Conservation (phyloP, 257 asterid genomes). For the Dorcoceras hygrometricum region DNA sequence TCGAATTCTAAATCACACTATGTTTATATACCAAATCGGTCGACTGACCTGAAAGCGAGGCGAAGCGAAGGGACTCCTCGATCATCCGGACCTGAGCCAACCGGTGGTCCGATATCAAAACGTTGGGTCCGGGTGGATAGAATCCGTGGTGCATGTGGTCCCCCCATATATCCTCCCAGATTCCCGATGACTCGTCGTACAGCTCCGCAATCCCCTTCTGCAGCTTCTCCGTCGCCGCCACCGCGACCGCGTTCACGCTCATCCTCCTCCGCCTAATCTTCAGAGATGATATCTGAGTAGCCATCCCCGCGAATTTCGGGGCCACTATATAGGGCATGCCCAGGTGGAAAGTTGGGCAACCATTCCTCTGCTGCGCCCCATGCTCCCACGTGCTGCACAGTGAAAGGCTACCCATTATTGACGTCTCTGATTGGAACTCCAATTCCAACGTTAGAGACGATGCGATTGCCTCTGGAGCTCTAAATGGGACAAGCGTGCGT, state of each 20-base stretch:
- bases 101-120: constrained; percentile 68
- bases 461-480: too few relatives aligned
- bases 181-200: constrained; percentile 81
- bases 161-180: constrained; percentile 97
- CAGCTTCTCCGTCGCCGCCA: constrained; percentile 37
- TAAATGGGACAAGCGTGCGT: too few relatives aligned
- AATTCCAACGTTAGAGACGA: too few relatives aligned
- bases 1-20: too few relatives aligned
- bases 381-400: too few relatives aligned
- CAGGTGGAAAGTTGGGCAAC: too few relatives aligned
- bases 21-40: neutral
- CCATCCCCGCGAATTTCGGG: too few relatives aligned
- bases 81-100: constrained; percentile 95
- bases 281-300: neutral
- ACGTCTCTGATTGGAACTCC: too few relatives aligned
- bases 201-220: constrained; percentile 89
- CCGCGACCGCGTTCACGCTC: constrained; percentile 20
- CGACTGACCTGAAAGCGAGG: constrained; percentile 58
- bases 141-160: constrained; percentile 99
- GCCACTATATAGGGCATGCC: too few relatives aligned
- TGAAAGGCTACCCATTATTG: too few relatives aligned
- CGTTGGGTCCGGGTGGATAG: constrained; percentile 55
- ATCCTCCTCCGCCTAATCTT: constrained; percentile 21
- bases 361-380: too few relatives aligned
- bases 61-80: constrained; percentile 76